phyloP scores from a whole-genome alignment of 257 asterid genomes.

The Prunella vulgaris region DNA sequence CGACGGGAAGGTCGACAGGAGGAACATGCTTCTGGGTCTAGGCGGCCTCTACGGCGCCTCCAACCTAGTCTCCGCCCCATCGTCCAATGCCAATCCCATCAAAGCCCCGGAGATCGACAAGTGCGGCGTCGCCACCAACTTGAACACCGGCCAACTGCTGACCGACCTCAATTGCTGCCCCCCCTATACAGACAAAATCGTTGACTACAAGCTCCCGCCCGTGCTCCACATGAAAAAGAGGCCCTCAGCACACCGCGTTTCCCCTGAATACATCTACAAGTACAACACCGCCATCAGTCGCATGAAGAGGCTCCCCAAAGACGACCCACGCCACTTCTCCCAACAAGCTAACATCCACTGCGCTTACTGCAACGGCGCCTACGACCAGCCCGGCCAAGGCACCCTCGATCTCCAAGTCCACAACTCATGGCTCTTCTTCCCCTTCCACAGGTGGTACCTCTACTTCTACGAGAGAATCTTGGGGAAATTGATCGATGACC shows the following conservation, averaged over 20 bases:
- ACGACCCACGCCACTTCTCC: constrained; percentile 34
- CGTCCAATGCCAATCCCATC: constrained; percentile 22
- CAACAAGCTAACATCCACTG: constrained; percentile 43
- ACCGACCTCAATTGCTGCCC: constrained; percentile 30
- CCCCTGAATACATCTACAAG: constrained; percentile 19
- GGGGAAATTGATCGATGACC: constrained; percentile 31
- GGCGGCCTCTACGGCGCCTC: constrained; percentile 40
- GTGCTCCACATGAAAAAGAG: neutral
- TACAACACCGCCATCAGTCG: constrained; percentile 29
- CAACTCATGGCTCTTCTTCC: constrained; percentile 43
- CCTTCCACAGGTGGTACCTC: constrained; percentile 43
- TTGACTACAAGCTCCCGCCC: constrained; percentile 28
- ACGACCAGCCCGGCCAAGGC: constrained; percentile 27
- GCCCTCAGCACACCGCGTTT: constrained; percentile 22
- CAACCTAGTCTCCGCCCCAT: constrained; percentile 18
- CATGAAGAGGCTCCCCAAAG: constrained; percentile 30
- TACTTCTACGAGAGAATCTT: constrained; percentile 39
- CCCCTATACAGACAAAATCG: neutral
- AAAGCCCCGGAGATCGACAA: constrained; percentile 24
- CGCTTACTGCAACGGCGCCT: constrained; percentile 41
- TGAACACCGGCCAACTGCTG: neutral
- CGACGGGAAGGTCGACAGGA: constrained; percentile 20
- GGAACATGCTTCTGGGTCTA: constrained; percentile 35
- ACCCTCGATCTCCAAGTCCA: constrained; percentile 30
- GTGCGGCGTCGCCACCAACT: constrained; percentile 8